Conservation (phyloP, 1,284 basidiomycete genomes). For the Cutaneotrichosporon dermatis region DNA sequence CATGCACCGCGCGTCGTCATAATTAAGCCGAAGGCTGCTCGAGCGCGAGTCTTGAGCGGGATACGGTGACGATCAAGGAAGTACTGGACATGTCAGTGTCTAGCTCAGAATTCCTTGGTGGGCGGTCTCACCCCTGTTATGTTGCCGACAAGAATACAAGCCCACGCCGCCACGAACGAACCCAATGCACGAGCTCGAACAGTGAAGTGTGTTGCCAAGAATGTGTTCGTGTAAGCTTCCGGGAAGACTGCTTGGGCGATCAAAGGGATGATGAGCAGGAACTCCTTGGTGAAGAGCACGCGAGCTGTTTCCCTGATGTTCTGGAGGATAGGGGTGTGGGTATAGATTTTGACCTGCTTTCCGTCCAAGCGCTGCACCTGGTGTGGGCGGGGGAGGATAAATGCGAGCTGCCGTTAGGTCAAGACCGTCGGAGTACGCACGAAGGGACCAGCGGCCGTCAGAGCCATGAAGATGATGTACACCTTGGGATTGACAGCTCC, state of each 20-base stretch:
- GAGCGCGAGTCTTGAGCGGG: not conserved
- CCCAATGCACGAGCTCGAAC: slow-evolving; percentile 34
- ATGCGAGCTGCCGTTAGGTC: slow-evolving; percentile 2
- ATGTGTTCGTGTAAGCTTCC: slow-evolving; percentile 26
- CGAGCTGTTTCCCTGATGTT: slow-evolving; percentile 22
- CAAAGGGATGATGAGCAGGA: slow-evolving; percentile 23
- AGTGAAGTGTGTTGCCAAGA: slow-evolving; percentile 30
- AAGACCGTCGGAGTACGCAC: not conserved
- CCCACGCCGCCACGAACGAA: slow-evolving; percentile 11
- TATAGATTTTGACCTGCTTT: slow-evolving; percentile 1
- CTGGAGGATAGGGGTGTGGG: slow-evolving; percentile 5
- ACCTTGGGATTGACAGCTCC: slow-evolving; percentile 9
- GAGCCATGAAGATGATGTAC: slow-evolving; percentile 35
- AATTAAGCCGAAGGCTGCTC: slow-evolving; percentile 3
- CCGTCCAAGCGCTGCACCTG: slow-evolving; percentile 9
- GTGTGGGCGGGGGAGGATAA: slow-evolving; percentile 11
- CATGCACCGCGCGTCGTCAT: slow-evolving; percentile 6
- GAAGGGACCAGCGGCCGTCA: slow-evolving; percentile 30
- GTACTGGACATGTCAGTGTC: slow-evolving; percentile 1
- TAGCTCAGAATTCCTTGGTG: not conserved
- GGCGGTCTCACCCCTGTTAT: not conserved
- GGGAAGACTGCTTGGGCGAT: slow-evolving; percentile 23
- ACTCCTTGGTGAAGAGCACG: slow-evolving; percentile 5
- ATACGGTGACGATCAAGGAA: slow-evolving; percentile 3
- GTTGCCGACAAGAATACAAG: not conserved